phyloP scores from a whole-genome alignment of 208 protist genomes.

The Trypanosoma melophagium region DNA sequence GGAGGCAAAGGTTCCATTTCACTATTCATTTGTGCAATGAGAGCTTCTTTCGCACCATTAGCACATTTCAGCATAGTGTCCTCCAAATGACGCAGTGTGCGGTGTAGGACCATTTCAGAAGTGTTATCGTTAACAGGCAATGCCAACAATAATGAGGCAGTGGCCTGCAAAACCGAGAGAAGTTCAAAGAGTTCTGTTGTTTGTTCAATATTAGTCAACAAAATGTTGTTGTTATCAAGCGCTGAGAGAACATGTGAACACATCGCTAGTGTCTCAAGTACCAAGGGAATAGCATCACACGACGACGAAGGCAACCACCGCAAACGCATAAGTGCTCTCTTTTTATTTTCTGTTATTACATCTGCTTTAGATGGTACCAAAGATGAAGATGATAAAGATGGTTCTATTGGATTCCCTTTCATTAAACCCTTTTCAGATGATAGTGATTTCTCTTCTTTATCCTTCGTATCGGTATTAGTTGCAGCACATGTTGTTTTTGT shows the following conservation, averaged over 20 bases:
- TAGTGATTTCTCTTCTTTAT: not conserved
- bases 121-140: slow-evolving; percentile 5
- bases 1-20: slow-evolving; percentile 9
- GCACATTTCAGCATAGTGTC: slow-evolving; percentile 33
- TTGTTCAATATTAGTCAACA: slow-evolving; percentile 30
- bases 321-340: slow-evolving; percentile 13
- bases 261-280: slow-evolving; percentile 62
- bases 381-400: not conserved
- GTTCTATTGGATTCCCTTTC: too few relatives aligned
- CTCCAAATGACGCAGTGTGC: slow-evolving; percentile 40
- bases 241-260: slow-evolving; percentile 43
- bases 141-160: slow-evolving; percentile 46
- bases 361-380: not conserved
- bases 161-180: slow-evolving; percentile 53
- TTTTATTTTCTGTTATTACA: not conserved
- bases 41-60: slow-evolving; percentile 24
- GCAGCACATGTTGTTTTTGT: not conserved
- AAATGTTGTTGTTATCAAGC: slow-evolving; percentile 30
- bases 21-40: slow-evolving; percentile 23
- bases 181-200: slow-evolving; percentile 45
- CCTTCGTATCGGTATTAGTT: not conserved
- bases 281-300: slow-evolving; percentile 42
- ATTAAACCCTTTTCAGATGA: too few relatives aligned
- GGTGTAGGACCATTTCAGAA: slow-evolving; percentile 23
- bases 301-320: slow-evolving; percentile 72